Evolutionary conservation across 257 asterid species (phyloP).

Genomic region (Gentiana macrophylla): DNA sequence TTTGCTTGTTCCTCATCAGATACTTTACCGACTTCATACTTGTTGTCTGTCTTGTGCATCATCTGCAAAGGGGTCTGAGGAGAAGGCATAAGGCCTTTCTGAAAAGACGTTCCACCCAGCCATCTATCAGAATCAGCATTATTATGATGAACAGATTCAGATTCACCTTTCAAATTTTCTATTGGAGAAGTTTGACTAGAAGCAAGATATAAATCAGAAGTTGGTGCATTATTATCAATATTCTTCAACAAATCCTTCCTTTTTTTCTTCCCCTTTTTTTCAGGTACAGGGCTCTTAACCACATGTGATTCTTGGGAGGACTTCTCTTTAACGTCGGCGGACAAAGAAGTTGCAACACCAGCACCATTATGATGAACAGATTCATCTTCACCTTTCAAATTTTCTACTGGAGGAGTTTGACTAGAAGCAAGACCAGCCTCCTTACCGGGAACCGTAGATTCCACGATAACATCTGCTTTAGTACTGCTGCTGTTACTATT

Average conservation of each 20-base stretch:
- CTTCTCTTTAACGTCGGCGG: constrained; percentile 39
- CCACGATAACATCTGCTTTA: too few species aligned
- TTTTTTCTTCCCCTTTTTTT: constrained; percentile 26
- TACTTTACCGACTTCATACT: constrained; percentile 76
- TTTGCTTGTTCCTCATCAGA: constrained; percentile 57
- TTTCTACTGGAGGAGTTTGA: constrained; percentile 27
- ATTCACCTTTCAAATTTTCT: constrained; percentile 35
- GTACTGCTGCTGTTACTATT: too few species aligned
- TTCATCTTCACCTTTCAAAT: constrained; percentile 27
- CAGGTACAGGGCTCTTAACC: constrained; percentile 30
- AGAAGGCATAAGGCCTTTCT: constrained; percentile 69
- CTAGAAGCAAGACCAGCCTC: constrained; percentile 19
- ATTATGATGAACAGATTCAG: constrained; percentile 47
- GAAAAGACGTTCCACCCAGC: constrained; percentile 69
- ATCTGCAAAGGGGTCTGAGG: constrained; percentile 56
- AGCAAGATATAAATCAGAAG: constrained; percentile 75
- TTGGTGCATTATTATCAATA: constrained; percentile 71
- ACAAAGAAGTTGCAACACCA: constrained; percentile 20
- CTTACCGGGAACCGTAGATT: not conserved
- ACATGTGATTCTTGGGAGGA: constrained; percentile 33
- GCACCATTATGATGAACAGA: constrained; percentile 16
- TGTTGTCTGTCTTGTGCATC: constrained; percentile 84
- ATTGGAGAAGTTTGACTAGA: constrained; percentile 63
- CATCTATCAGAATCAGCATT: constrained; percentile 77
- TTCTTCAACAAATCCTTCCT: constrained; percentile 36